Base-by-base conservation (phyloP, 768 basidiomycete genomes). In the Rhodotorula graminis region DNA sequence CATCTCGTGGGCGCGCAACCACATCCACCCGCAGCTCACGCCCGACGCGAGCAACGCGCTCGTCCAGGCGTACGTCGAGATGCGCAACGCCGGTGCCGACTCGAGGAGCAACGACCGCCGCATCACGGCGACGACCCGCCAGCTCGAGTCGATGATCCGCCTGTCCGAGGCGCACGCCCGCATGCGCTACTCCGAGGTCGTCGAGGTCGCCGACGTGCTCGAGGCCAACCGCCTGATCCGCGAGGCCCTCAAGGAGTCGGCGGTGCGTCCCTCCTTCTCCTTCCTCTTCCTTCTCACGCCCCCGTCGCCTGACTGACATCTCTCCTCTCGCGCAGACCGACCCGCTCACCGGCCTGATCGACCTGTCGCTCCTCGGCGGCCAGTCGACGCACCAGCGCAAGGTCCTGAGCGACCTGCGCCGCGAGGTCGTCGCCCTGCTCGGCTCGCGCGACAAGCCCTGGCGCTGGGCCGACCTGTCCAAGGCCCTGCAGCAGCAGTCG, bases 71-170 rank as follows among this genome's bases (percentile, higher is more conserved):
- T 99, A 99, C 82, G 93, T 96, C 69, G 90, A 91, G 74, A 90
- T 99, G 85, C 90, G 96, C 63, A 90, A 90, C 78, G 88, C 91
- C 78, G 95, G 95, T 31, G 79, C 89, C 66, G 95, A 98, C 80
- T 89, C 92, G 3, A 88, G 92, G 27, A 86, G 87, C 2, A 87
- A 86, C 71, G 95, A 98, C 81, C 91, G 91, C 80, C 88, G 95
- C 21, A 99, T 99, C 81, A 99, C 96, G 0, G 96, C 96, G 0
- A 98, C 96, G 46, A 98, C 96, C 0, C 87, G 96, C 61, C 95
- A 99, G 81, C 87, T 99, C 25, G 96, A 99, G 82, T 90, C 89
- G 77, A 91, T 99, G 88, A 96, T 99, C 78, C 76, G 79, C 11
- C 87, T 99, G 40, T 89, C 90, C 0, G 96, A 99, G 82, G 96